A percentile compares a stretch with the other conserved stretches of the same genome.
Evolutionary conservation across 495 filamentous ascomycete species (phyloP).

Genomic region (Trichoderma erinaceum): DNA sequence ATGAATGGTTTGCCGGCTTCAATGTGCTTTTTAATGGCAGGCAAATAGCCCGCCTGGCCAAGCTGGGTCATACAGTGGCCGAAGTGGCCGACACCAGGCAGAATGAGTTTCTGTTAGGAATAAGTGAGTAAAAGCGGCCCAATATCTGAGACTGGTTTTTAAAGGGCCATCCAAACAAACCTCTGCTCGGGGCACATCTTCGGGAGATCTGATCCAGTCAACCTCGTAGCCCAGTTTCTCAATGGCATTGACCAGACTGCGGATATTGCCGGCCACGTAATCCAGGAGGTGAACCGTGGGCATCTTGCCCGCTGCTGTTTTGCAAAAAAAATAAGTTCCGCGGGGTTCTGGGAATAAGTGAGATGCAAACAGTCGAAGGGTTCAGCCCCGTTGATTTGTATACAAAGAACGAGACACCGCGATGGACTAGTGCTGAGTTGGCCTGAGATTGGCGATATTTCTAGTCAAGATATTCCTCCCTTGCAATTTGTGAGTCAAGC

Average conservation of each 20-base stretch:
- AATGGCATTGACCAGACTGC: conserved; percentile 93
- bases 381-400: not conserved
- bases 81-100: conserved; percentile 95
- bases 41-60: conserved; percentile 68
- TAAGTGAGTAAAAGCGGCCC: not conserved
- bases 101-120: conserved; percentile 66
- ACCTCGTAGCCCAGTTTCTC: conserved; percentile 89
- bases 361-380: not conserved
- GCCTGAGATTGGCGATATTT: not conserved
- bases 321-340: not conserved
- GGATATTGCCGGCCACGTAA: conserved; percentile 73
- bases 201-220: conserved; percentile 82
- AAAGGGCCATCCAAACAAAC: conserved; percentile 50
- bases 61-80: conserved; percentile 89
- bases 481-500: conserved; percentile 4
- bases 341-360: not conserved
- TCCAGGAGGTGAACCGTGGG: conserved; percentile 89
- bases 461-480: not conserved
- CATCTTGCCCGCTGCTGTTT: conserved; percentile 45
- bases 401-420: too few species aligned
- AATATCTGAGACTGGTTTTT: not conserved
- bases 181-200: conserved; percentile 77
- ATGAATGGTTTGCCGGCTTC: conserved; percentile 88
- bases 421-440: not conserved
- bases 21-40: conserved; percentile 74